Evolutionary conservation across 805 yeast species (phyloP).

Genomic region (Isabelozyma rhagii): DNA sequence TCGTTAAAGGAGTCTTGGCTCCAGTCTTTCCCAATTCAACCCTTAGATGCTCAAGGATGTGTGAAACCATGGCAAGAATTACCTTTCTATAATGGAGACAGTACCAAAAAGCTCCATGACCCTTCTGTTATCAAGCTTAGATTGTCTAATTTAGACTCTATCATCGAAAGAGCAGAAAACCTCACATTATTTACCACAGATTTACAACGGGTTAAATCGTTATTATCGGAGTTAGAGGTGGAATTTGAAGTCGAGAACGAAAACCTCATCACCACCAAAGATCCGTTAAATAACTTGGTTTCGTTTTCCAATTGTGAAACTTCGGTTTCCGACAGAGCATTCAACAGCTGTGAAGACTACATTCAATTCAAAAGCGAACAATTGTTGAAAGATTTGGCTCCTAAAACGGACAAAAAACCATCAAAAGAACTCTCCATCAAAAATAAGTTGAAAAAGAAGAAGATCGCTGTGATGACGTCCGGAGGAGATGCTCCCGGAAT

Average conservation of each 20-base stretch:
- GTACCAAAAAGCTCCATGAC: slow-evolving; percentile 20
- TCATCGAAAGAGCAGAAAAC: slow-evolving; percentile 8
- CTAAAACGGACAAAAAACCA: slow-evolving; percentile 3
- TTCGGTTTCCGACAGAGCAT: slow-evolving; percentile 16
- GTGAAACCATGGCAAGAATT: slow-evolving; percentile 41
- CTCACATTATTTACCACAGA: slow-evolving; percentile 31
- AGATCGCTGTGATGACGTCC: slow-evolving; percentile 73
- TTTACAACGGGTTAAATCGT: slow-evolving; percentile 16
- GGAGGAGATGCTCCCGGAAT: slow-evolving; percentile 85
- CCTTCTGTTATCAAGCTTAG: slow-evolving; percentile 36
- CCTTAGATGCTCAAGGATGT: slow-evolving; percentile 28
- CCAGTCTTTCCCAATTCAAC: slow-evolving; percentile 58
- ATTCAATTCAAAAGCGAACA: slow-evolving; percentile 20
- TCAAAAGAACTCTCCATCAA: not conserved
- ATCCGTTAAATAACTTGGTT: slow-evolving; percentile 36
- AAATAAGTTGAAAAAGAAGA: slow-evolving; percentile 31
- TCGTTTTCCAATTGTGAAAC: slow-evolving; percentile 20
- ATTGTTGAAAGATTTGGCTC: slow-evolving; percentile 11
- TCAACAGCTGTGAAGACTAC: slow-evolving; percentile 23
- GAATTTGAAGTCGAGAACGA: slow-evolving; percentile 6
- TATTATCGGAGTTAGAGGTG: slow-evolving; percentile 9
- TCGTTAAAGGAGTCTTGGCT: slow-evolving; percentile 72
- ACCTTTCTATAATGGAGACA: slow-evolving; percentile 35
- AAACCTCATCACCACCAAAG: slow-evolving; percentile 13
- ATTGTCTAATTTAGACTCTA: slow-evolving; percentile 15